These are phyloP conservation scores for Grosmannia clavigera DNA, from an alignment of 2,329 filamentous ascomycete species.

Conservation along the genomic window DNA sequence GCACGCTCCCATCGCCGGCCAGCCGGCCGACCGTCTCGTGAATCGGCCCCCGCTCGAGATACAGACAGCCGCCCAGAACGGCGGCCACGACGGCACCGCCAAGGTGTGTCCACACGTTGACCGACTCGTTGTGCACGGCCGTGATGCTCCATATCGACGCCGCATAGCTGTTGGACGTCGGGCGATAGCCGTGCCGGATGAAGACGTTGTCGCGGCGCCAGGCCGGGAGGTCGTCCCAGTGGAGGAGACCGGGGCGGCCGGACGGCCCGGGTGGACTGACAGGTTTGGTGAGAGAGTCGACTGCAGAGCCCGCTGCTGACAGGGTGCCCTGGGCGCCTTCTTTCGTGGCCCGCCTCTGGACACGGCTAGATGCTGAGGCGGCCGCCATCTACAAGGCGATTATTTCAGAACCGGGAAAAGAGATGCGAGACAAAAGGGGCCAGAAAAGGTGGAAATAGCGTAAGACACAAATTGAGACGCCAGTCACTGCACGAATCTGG, in stretches of 20 bases:
- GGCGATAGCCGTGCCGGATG: conserved; percentile 42
- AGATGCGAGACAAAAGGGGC: no score
- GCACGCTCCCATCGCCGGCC: neutral
- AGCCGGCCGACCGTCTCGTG: neutral
- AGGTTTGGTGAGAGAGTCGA: neutral
- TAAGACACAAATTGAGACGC: no score
- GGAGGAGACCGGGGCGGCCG: conserved; percentile 21
- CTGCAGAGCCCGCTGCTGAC: neutral
- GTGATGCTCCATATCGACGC: conserved; percentile 34
- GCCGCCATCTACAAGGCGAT: neutral
- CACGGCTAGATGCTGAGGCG: neutral
- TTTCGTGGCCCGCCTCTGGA: neutral
- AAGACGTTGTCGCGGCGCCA: conserved; percentile 50
- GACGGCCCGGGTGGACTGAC: neutral
- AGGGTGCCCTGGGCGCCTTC: neutral
- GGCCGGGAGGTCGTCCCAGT: conserved; percentile 44
- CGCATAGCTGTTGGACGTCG: conserved; percentile 33
- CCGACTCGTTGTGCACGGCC: conserved; percentile 47
- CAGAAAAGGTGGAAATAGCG: no score
- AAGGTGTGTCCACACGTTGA: conserved; percentile 53
- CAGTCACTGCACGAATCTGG: no score
- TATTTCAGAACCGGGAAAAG: no score
- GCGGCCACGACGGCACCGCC: conserved; percentile 52
- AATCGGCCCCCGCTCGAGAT: neutral
- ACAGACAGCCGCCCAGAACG: conserved; percentile 34